A percentile compares a stretch with the other conserved stretches of the same genome.
Evolutionary conservation across 2,329 filamentous ascomycete species (phyloP).

Genomic region (Fusarium cyanostomum): DNA sequence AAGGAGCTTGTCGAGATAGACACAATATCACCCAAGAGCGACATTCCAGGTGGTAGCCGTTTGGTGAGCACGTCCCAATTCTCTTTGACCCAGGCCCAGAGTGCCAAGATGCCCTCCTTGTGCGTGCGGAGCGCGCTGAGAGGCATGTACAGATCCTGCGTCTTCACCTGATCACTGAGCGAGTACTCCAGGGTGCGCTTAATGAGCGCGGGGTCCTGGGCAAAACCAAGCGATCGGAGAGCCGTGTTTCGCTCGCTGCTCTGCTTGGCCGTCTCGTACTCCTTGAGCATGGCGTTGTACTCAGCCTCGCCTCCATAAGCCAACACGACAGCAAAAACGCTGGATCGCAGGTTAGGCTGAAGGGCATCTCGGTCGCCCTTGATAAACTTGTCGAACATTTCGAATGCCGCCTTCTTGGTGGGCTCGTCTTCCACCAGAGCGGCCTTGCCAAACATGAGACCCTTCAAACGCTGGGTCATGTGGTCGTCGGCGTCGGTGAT

Average conservation of each 20-base stretch:
- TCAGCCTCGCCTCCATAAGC: slow-evolving; percentile 79
- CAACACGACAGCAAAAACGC: slow-evolving; percentile 85
- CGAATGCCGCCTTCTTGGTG: slow-evolving; percentile 81
- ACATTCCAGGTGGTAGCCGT: slow-evolving; percentile 84
- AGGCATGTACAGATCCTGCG: slow-evolving; percentile 93
- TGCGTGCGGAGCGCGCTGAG: slow-evolving; percentile 81
- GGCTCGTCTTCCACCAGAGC: slow-evolving; percentile 82
- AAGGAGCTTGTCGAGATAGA: slow-evolving; percentile 84
- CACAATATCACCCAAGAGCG: slow-evolving; percentile 87
- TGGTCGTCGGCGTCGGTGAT: slow-evolving; percentile 88
- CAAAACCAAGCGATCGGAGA: slow-evolving; percentile 82
- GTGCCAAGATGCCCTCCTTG: slow-evolving; percentile 77
- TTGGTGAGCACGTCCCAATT: slow-evolving; percentile 89
- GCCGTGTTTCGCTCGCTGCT: slow-evolving; percentile 90
- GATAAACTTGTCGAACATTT: slow-evolving; percentile 89
- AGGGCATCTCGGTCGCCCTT: slow-evolving; percentile 82
- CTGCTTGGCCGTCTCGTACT: slow-evolving; percentile 64
- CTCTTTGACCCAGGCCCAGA: slow-evolving; percentile 84
- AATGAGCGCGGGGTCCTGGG: slow-evolving; percentile 81
- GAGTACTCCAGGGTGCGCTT: slow-evolving; percentile 80
- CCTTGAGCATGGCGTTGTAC: slow-evolving; percentile 43
- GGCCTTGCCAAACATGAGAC: slow-evolving; percentile 85
- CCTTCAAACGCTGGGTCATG: slow-evolving; percentile 94
- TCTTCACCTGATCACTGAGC: slow-evolving; percentile 84
- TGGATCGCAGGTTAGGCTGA: slow-evolving; percentile 89